Evolutionary conservation across 2,329 filamentous ascomycete species (phyloP), one percentile per base, ranked within the genome.

Genomic region (Magnaporthiopsis poae): DNA sequence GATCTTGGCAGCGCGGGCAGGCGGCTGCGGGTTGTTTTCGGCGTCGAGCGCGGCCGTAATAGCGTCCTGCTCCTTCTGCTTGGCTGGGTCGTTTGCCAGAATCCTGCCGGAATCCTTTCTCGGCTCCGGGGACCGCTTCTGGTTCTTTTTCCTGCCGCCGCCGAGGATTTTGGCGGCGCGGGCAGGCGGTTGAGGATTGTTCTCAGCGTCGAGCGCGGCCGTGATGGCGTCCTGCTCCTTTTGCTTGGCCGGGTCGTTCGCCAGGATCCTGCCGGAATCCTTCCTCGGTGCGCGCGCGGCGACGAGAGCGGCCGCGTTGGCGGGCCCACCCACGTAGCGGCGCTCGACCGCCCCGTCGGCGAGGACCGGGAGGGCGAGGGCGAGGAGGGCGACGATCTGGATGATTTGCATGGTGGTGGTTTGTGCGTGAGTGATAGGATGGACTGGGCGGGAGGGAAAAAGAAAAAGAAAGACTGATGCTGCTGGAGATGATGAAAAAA

Each of bases 11-110:
- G 61, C 61, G 13, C 15, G 29, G 15, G 61, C 61, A 4, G 61
- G 61, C 29, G 61, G 61, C 61, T 62, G 61, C 29, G 61, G 61
- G 61, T 62, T 62, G 31, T 62, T 62, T 7, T 35, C 61, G 1
- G 61, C 61, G 29, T 62, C 61, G 5, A 62, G 61, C 5, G 12
- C 3, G 8, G 61, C 61, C 18, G 18, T 62, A 15, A 62, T 62
- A 1, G 31, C 36, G 29, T 62, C 61, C 61, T 62, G 13, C 18
- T 62, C 61, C 1, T 31, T 31, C 61, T 62, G 61, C 9, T 25
- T 27, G 5, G 61, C n/a, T 27, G 61, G 61, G 31, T 21, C 36
- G 31, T 31, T 31, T 31, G 31, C 39, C 13, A 2, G 61, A 31
- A 18, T 31, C 31, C 31, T 31, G 5, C 31, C 31, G 31, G 31